Evolutionary conservation across 2,329 filamentous ascomycete genomes (phyloP), one percentile per base, ranked within the genome.

Genomic region (Didymellaceae sp.): DNA sequence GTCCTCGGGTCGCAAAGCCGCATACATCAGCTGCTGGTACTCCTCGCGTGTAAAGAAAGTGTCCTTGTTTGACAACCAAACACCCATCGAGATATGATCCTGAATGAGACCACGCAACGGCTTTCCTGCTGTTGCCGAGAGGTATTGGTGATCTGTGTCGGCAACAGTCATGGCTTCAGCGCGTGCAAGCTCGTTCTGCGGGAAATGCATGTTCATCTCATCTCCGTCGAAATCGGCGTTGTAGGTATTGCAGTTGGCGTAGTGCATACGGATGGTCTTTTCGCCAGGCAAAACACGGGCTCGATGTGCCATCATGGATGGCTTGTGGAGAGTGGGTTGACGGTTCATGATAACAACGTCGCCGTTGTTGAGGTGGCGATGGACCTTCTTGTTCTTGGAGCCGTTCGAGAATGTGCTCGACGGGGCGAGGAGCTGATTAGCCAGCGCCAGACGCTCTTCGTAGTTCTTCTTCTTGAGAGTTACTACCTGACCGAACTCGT

Each of bases 171-270:
- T 82, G 2, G 94, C 94, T 76, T 99, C 94, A 2, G 93, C 90
- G 62, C 94, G 84, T 13, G 94, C 94, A 58, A 97, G 81, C 71
- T 97, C 95, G 62, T 96, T 97, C 65, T 99, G 94, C 1, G 94
- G 94, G 68, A 99, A 97, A 75, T 99, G 94, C 92, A 99, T 95
- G 74, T 99, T 99, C 94, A 99, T 99, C 75, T 99, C 94, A 71
- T 99, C 94, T 73, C 94, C 94, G 68, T 99, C 95, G 69, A 99
- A 99, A 81, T 99, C 94, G 24, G 94, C 94, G 65, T 99, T 99
- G 80, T 99, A 99, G 0, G 94, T 97, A 69, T 99, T 99, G 74
- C 94, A 97, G 73, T 99, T 99, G 65, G 94, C 93, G 76, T 99
- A 99, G 78, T 99, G 94, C 93, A 99, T 97, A 60, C 94, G 91